These are phyloP conservation scores for Bryoerythrophyllum caledonicum DNA, from an alignment of 225 moss, liverwort and hornwort genomes.

Conservation along the genomic window DNA sequence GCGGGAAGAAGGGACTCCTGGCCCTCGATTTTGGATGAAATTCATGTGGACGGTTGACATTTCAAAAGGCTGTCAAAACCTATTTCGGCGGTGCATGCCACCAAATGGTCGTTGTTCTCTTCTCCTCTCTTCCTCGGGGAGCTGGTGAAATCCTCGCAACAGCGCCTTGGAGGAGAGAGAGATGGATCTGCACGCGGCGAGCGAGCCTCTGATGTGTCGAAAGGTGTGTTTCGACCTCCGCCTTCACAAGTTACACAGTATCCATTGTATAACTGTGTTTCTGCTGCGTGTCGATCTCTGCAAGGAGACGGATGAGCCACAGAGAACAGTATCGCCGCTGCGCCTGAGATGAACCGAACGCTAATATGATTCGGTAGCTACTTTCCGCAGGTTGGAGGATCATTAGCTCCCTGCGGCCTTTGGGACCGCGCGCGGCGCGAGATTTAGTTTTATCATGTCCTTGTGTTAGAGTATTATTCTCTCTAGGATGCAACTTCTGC, in stretches of 20 bases:
- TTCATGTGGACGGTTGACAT: slow-evolving; percentile 3
- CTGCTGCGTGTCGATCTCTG: not conserved
- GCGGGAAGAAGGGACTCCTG: not conserved
- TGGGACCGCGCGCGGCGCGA: no score
- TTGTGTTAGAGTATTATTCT: not conserved
- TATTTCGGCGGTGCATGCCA: slow-evolving; percentile 13
- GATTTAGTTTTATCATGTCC: no score
- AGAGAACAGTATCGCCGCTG: no score
- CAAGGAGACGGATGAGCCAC: no score
- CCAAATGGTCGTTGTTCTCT: no score
- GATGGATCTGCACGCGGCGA: not conserved
- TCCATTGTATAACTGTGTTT: not conserved
- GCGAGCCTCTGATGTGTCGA: not conserved
- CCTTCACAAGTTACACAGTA: not conserved
- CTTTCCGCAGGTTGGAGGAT: not conserved
- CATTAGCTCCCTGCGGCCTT: no score
- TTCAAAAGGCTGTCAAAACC: not conserved
- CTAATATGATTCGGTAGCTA: not conserved
- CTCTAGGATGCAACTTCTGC: not conserved
- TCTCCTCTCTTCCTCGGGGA: not conserved
- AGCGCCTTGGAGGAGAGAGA: not conserved
- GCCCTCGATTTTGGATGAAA: not conserved
- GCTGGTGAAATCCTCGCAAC: not conserved
- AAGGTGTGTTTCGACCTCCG: slow-evolving; percentile 15
- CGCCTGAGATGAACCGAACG: no score